Percentiles rank a stretch among this genome's conserved stretches.
These are phyloP conservation scores for Nannochloris sp. DNA, from an alignment of 139 green algal species.

Conservation along the genomic window DNA sequence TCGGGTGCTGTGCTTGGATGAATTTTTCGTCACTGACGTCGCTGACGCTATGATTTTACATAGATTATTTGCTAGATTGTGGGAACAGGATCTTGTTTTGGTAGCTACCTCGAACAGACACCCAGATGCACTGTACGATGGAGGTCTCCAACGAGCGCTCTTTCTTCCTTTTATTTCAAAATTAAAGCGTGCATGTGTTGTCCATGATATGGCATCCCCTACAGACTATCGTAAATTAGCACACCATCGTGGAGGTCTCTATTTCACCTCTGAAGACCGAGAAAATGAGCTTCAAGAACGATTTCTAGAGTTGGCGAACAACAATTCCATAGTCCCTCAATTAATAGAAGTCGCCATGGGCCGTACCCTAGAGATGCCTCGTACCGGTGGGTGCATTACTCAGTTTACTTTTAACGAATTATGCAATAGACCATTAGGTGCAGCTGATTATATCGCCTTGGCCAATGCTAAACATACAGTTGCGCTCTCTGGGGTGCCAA, in stretches of 20 bases:
- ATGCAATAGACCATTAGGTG: conserved; percentile 68
- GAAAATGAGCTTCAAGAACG: conserved; percentile 31
- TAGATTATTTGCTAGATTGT: conserved; percentile 72
- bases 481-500: conserved; percentile 66
- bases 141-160: conserved; percentile 84
- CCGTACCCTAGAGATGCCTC: conserved; percentile 54
- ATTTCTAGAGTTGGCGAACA: conserved; percentile 42
- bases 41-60: conserved; percentile 91
- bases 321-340: background rate
- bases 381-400: conserved; percentile 43
- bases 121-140: conserved; percentile 87
- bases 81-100: conserved; percentile 59
- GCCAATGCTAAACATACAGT: conserved; percentile 65
- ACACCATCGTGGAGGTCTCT: conserved; percentile 64
- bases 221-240: conserved; percentile 84
- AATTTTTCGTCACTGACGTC: conserved; percentile 97
- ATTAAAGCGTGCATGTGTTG: conserved; percentile 56
- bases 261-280: conserved; percentile 50
- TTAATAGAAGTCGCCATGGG: conserved; percentile 75
- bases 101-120: conserved; percentile 79
- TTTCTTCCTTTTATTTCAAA: conserved; percentile 95
- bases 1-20: conserved; percentile 87
- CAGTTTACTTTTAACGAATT: conserved; percentile 80
- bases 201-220: conserved; percentile 80
- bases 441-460: conserved; percentile 85